Evolutionary conservation across 2,329 filamentous ascomycete genomes (phyloP), one percentile per base, ranked within the genome.

Genomic region (Basipetospora sp.): DNA sequence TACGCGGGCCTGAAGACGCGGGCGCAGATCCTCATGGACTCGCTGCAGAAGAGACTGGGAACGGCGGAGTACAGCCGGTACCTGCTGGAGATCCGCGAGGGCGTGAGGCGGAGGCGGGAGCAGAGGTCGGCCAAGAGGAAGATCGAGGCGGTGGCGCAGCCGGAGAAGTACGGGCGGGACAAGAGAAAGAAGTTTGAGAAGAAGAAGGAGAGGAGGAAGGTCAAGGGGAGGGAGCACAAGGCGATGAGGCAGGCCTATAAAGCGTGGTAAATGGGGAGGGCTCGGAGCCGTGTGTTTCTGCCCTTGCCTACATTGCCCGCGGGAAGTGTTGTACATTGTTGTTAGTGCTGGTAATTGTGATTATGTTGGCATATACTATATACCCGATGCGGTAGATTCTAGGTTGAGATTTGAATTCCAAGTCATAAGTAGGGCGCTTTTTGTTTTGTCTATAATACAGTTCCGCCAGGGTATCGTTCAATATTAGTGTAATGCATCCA

Each of bases 111-210:
- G 45, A 74, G 79, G 50, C 68, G 90, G 46, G 74, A 84, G 53
- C 73, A 77, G 50, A 66, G 92, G 45, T 74, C 80, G 38, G 74
- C 69, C 45, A 98, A 98, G 71, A 73, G 90, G 50, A 83, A 84
- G 59, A 83, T 96, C 45, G 87, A 92, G 53, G 83, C 83, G 9
- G 77, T 98, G 17, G 71, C 71, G 35, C 74, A 80, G 51, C 90
- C 90, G 2, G 88, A 90, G 60, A 79, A 69, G 53, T 76, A 77
- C 48, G 83, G 77, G 19, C 66, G 70, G 51, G 77, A 80, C 48
- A 94, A 94, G 74, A 76, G 72, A 54, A 82, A 79, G 64, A 86
- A 80, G 64, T 70, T 81, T 44, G 84, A 90, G 53, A 76, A 78
- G 64, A 90, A 90, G 66, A 86, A 78, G 62, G 79, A 80, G 48